Conservation (phyloP, 2,329 filamentous ascomycete genomes). For the Pseudogymnoascus sp. region DNA sequence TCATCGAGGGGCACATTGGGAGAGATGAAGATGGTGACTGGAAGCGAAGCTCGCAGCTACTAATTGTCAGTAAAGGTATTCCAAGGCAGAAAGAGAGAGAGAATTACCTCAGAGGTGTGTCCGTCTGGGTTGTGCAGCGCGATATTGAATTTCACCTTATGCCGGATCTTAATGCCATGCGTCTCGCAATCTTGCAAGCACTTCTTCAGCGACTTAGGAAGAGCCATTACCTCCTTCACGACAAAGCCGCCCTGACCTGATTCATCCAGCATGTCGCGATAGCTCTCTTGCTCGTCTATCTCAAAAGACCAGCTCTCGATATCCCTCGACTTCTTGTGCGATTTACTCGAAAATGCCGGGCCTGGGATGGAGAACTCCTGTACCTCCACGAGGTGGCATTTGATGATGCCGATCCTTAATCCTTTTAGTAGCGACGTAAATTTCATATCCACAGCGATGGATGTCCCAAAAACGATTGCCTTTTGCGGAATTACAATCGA, state of each 20-base stretch:
- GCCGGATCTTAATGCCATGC: slow-evolving; percentile 82
- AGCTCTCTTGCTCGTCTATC: slow-evolving; percentile 52
- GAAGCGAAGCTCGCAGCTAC: slow-evolving; percentile 78
- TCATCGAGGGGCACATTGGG: slow-evolving; percentile 86
- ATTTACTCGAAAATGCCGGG: slow-evolving; percentile 40
- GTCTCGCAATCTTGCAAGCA: slow-evolving; percentile 88
- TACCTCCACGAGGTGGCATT: slow-evolving; percentile 70
- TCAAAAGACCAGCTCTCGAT: slow-evolving; percentile 53
- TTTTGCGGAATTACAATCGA: slow-evolving; percentile 89
- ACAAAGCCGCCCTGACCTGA: slow-evolving; percentile 59
- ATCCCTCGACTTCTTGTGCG: slow-evolving; percentile 57
- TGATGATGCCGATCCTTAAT: slow-evolving; percentile 74
- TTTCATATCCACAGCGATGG: slow-evolving; percentile 74
- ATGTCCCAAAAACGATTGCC: slow-evolving; percentile 88
- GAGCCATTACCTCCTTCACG: slow-evolving; percentile 53
- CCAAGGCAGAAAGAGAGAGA: neutral
- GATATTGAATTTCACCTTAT: slow-evolving; percentile 87
- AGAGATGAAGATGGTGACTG: slow-evolving; percentile 90
- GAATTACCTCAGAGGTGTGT: slow-evolving; percentile 74
- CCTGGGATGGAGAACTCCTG: slow-evolving; percentile 57
- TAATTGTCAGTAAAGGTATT: slow-evolving; percentile 14
- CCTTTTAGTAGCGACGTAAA: slow-evolving; percentile 86
- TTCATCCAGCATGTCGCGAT: slow-evolving; percentile 62
- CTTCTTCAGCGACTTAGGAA: slow-evolving; percentile 73
- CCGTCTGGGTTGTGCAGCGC: slow-evolving; percentile 92